Evolutionary conservation across 2,329 filamentous ascomycete species (phyloP).

Genomic region (Coleophoma crateriformis): DNA sequence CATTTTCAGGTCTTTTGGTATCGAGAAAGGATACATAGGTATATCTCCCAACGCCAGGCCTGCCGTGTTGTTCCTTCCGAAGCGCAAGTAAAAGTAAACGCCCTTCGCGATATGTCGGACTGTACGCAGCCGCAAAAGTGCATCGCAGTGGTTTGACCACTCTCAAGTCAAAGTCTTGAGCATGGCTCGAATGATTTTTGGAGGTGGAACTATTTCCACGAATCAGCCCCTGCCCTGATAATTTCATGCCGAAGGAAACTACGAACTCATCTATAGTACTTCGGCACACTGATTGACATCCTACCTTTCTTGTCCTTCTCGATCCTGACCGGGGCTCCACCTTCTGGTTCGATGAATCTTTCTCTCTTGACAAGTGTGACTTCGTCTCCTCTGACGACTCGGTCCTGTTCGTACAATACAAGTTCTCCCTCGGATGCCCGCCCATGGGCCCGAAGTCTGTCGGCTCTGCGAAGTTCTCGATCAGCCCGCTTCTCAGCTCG

Average conservation of each 20-base stretch:
- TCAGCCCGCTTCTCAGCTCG: slow-evolving; percentile 49
- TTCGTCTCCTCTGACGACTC: slow-evolving; percentile 37
- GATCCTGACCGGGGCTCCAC: slow-evolving; percentile 54
- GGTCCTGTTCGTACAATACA: slow-evolving; percentile 53
- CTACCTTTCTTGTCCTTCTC: slow-evolving; percentile 95
- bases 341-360: slow-evolving; percentile 48
- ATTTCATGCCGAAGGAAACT: slow-evolving; percentile 8
- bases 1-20: neutral
- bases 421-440: slow-evolving; percentile 55
- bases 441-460: slow-evolving; percentile 50
- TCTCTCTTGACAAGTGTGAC: slow-evolving; percentile 47
- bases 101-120: neutral
- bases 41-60: neutral
- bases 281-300: slow-evolving; percentile 79
- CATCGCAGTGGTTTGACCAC: too few relatives aligned
- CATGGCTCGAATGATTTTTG: slow-evolving; percentile 62
- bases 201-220: slow-evolving; percentile 49
- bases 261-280: slow-evolving; percentile 49
- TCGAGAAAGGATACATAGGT: neutral
- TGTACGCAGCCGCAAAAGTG: too few relatives aligned
- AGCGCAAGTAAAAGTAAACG: neutral
- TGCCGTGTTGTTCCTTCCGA: neutral
- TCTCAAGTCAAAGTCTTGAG: slow-evolving; percentile 61
- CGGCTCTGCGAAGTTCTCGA: slow-evolving; percentile 34
- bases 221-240: slow-evolving; percentile 13